Evolutionary conservation across 2,329 filamentous ascomycete species (phyloP).

Genomic region (Fusarium abutilonis): DNA sequence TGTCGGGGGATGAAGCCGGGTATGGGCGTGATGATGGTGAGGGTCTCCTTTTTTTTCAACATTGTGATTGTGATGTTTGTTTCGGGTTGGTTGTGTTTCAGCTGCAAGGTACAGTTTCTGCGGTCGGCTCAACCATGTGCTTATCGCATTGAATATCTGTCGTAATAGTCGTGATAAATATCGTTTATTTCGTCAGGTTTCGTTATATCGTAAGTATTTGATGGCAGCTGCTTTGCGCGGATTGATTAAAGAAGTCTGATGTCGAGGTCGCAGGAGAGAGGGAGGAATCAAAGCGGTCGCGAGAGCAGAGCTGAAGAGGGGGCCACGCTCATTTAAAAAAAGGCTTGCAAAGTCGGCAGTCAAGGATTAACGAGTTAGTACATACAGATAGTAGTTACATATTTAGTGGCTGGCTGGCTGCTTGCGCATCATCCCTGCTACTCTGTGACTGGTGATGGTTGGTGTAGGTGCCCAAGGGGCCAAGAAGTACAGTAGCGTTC

Average conservation of each 20-base stretch:
- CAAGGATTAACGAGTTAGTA: background rate
- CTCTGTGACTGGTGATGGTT: slow-evolving; percentile 1
- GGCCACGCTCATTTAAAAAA: slow-evolving; percentile 13
- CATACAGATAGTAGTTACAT: background rate
- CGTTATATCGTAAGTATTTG: background rate
- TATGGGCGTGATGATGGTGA: slow-evolving; percentile 76
- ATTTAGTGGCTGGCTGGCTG: too few relatives aligned
- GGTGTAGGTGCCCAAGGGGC: background rate
- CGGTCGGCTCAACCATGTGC: slow-evolving; percentile 1
- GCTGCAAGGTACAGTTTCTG: slow-evolving; percentile 20
- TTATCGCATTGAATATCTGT: background rate
- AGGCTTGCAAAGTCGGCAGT: slow-evolving; percentile 4
- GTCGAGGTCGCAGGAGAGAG: slow-evolving; percentile 2
- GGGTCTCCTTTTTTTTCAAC: slow-evolving; percentile 70
- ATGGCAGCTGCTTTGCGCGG: background rate
- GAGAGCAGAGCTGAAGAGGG: slow-evolving; percentile 2
- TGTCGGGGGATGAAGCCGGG: slow-evolving; percentile 76
- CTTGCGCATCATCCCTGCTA: slow-evolving; percentile 9
- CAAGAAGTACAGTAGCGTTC: background rate
- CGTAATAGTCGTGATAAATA: slow-evolving; percentile 11
- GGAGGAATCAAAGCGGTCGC: slow-evolving; percentile 1
- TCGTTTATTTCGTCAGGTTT: slow-evolving; percentile 1
- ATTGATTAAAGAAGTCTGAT: slow-evolving; percentile 6
- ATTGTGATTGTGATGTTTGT: slow-evolving; percentile 50
- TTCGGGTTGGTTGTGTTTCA: slow-evolving; percentile 28